Percentiles rank a stretch among this genome's conserved stretches.
phyloP scores from a whole-genome alignment of 768 basidiomycete genomes.

The Calocera viscosa region DNA sequence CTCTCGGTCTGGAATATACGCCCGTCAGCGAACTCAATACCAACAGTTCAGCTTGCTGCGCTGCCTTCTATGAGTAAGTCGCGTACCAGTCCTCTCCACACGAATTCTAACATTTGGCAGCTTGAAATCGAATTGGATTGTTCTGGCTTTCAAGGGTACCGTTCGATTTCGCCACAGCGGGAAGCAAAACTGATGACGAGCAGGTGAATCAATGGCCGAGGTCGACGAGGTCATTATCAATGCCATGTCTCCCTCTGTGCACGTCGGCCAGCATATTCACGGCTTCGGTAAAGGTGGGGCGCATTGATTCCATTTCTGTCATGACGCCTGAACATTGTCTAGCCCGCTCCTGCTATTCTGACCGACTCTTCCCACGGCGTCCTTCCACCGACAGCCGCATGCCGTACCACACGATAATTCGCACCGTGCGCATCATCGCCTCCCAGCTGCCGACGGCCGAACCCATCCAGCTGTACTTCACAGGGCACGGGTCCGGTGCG shows the following conservation, averaged over 20 bases:
- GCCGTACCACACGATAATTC: background rate
- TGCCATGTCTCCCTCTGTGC: background rate
- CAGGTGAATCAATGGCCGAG: background rate
- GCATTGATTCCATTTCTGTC: background rate
- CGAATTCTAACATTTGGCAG: background rate
- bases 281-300: background rate
- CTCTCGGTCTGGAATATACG: background rate
- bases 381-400: background rate
- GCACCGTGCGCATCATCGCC: background rate
- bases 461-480: background rate
- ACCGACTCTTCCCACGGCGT: background rate
- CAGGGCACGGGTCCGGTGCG: background rate
- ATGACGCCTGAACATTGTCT: background rate
- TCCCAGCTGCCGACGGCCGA: background rate
- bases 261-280: background rate
- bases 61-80: background rate
- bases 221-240: background rate
- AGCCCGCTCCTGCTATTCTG: background rate
- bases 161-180: background rate
- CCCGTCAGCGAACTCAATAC: background rate
- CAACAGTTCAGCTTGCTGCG: background rate
- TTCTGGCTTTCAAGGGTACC: background rate
- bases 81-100: background rate
- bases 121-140: conserved; percentile 4
- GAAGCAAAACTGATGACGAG: background rate